phyloP scores from a whole-genome alignment of 441 rosid species.

The Corymbia calophylla region DNA sequence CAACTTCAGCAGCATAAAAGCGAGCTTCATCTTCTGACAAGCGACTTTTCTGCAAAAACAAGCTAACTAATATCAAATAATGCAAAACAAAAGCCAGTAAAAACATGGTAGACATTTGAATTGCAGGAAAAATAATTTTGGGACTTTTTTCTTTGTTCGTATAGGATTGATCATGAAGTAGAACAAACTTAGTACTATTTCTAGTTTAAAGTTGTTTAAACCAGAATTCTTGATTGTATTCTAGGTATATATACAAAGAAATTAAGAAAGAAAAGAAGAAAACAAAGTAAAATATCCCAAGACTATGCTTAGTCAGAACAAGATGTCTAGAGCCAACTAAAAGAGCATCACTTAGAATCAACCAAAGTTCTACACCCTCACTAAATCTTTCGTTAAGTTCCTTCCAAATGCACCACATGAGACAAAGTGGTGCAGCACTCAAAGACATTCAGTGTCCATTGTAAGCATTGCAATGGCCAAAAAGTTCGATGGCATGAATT shows the following conservation, averaged over 20 bases:
- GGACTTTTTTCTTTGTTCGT: background rate
- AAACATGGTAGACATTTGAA: background rate
- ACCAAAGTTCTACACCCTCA: background rate
- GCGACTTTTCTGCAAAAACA: slow-evolving; percentile 60
- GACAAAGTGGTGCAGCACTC: background rate
- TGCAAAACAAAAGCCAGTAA: background rate
- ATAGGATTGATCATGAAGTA: background rate
- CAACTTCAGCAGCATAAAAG: slow-evolving; percentile 88
- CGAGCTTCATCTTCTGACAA: slow-evolving; percentile 89
- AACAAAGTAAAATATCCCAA: background rate
- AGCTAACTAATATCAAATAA: slow-evolving; percentile 2
- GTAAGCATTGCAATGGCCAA: background rate
- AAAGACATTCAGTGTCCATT: background rate
- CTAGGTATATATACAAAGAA: background rate
- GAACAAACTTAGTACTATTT: background rate
- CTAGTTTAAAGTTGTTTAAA: background rate
- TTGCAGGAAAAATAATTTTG: background rate
- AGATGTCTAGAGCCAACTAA: background rate
- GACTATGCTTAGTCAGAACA: background rate
- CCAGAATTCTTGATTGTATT: background rate
- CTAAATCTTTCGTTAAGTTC: background rate
- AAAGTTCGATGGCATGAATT: background rate
- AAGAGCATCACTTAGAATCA: background rate
- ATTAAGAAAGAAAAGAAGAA: background rate
- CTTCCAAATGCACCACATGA: background rate